Evolutionary conservation across 306 rosid species (phyloP), one percentile per base, ranked within the genome.

Genomic region (Delonix regia): DNA sequence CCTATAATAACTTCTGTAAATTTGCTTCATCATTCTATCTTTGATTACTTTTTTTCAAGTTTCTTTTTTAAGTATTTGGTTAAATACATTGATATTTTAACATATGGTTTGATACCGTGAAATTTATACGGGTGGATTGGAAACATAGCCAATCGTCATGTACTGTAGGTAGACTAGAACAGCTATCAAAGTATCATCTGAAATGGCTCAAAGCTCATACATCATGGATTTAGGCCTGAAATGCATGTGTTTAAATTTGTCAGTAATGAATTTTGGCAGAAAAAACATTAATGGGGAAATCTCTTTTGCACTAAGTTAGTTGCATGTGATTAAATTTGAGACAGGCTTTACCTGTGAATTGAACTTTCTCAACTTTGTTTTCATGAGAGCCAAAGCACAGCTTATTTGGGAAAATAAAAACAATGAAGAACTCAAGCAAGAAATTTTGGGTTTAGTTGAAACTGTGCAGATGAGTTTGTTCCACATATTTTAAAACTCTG

Each of bases 1-100:
- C 76, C 25, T 63, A 28, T 21, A 39, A 65, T 77, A 64, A 75
- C 21, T 39, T 78, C 56, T 36, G 60, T 16, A 33, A 53, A 19
- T 66, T 66, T 39, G 11, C 30, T 39, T 21, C 52, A 1, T 5
- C 10, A 66, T 65, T 38, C 52, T 25, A 12, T 41, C 10, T 39
- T 41, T 41, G 5, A 5, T 65, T 41, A 6, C 33, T 11, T 12
- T 22, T 65, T 63, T 41, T 66, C 49, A 39, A 66, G 34, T 21
- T 6, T 41, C 13, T 39, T 66, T 6, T 38, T n/a, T n/a, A n/a
- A 10, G 19, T 66, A 41, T 66, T 21, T 66, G 52, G 52, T 39
- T 27, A n/a, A 75, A 45, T 65, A 38, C 53, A 25, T 36, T 65
- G 49, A 38, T 49, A 75, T 71, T 18, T 34, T 34, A 18, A 64